phyloP scores from a whole-genome alignment of 2,329 filamentous ascomycete genomes.

The Xylaria multiplex region DNA sequence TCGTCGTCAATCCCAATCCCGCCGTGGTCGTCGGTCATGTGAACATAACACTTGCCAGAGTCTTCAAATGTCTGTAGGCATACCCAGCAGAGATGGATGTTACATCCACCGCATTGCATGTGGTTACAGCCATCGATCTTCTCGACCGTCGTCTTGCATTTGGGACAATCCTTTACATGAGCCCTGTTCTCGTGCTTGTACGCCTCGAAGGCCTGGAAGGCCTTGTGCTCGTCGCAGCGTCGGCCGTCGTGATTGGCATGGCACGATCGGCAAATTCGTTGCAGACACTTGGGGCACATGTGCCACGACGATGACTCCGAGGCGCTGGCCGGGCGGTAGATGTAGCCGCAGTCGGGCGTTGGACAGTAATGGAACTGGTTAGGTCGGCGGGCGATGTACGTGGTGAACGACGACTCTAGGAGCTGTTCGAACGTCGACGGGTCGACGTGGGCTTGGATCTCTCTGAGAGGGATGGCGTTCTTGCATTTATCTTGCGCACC shows the following conservation, averaged over 20 bases:
- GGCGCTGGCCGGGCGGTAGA: constrained; percentile 24
- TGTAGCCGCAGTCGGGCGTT: constrained; percentile 34
- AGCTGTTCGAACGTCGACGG: constrained; percentile 30
- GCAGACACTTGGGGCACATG: constrained; percentile 41
- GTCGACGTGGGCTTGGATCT: constrained; percentile 28
- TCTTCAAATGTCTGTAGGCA: constrained; percentile 30
- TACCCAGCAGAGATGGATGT: constrained; percentile 34
- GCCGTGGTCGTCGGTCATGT: constrained; percentile 27
- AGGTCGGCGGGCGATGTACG: constrained; percentile 29
- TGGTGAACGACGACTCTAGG: constrained; percentile 30
- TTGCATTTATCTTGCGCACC: constrained; percentile 29
- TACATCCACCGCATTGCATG: constrained; percentile 42
- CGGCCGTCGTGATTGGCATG: constrained; percentile 38
- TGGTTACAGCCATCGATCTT: constrained; percentile 50
- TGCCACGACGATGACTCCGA: constrained; percentile 22
- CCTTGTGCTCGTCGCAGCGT: constrained; percentile 38
- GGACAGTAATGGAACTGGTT: constrained; percentile 34
- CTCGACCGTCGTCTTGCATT: constrained; percentile 45
- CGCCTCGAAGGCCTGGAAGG: constrained; percentile 26
- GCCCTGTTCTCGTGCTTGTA: constrained; percentile 30
- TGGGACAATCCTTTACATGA: constrained; percentile 39
- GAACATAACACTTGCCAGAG: constrained; percentile 11
- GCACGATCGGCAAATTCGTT: constrained; percentile 32
- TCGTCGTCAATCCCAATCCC: constrained; percentile 18
- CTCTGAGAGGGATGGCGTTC: constrained; percentile 19